Percentiles rank a stretch among this genome's conserved stretches.
Evolutionary conservation across 768 basidiomycete genomes (phyloP).

Genomic region (Xerocomellus amylosporus): DNA sequence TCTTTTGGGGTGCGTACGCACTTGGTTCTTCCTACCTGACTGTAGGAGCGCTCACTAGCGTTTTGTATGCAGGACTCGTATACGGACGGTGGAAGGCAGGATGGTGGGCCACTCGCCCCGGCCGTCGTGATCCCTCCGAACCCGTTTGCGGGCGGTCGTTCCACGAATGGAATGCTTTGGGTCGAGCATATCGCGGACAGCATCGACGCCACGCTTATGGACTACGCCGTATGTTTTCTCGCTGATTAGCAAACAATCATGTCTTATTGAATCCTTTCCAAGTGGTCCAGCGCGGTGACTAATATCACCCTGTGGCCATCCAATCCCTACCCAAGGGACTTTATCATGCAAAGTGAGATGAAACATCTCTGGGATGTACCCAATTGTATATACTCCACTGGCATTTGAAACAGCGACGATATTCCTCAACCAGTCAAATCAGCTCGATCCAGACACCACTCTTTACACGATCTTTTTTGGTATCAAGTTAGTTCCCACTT

Average conservation of each 20-base stretch:
- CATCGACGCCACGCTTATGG: conserved; percentile 41
- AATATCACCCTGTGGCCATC: conserved; percentile 51
- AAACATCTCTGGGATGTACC: not conserved
- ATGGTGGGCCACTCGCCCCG: conserved; percentile 43
- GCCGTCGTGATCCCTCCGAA: conserved; percentile 42
- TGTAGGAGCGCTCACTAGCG: not conserved
- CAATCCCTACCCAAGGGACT: conserved; percentile 45
- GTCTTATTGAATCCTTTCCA: not conserved
- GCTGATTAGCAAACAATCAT: too few relatives aligned
- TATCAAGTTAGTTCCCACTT: conserved; percentile 42
- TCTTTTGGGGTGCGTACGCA: conserved; percentile 44
- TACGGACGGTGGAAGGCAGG: conserved; percentile 47
- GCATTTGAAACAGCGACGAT: conserved; percentile 32
- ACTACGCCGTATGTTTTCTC: conserved; percentile 45
- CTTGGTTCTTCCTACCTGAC: not conserved
- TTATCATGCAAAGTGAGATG: conserved; percentile 44
- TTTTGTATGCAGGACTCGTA: conserved; percentile 42
- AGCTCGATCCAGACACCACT: conserved; percentile 45
- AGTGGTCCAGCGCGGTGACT: conserved; percentile 44
- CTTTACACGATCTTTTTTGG: conserved; percentile 54
- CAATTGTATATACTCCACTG: not conserved
- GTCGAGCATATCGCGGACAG: conserved; percentile 43
- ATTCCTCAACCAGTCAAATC: conserved; percentile 45
- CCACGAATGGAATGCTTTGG: conserved; percentile 52
- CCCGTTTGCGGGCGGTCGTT: conserved; percentile 48